Percentiles rank a stretch among this genome's conserved stretches.
Conservation (phyloP, 306 rosid species). For the Glycyrrhiza uralensis region DNA sequence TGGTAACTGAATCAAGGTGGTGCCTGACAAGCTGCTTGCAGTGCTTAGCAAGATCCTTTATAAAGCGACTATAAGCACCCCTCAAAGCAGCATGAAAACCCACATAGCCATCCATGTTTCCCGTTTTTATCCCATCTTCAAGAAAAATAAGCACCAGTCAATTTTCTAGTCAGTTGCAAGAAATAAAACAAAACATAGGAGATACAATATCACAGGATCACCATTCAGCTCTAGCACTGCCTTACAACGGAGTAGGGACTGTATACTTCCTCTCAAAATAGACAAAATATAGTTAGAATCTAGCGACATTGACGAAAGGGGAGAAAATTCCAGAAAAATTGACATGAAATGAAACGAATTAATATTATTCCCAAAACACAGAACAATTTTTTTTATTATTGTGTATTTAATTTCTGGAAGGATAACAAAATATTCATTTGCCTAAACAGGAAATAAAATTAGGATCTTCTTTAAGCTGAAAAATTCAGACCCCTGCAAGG, state of each 20-base stretch:
- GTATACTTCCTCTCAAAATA: conserved; percentile 1
- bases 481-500: not conserved
- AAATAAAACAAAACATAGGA: not conserved
- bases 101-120: conserved; percentile 80
- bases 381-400: not conserved
- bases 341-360: conserved; percentile 2
- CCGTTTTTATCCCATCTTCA: conserved; percentile 69
- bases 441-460: not conserved
- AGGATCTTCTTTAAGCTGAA: not conserved
- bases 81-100: conserved; percentile 96
- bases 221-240: not conserved
- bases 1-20: conserved; percentile 92
- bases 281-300: not conserved
- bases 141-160: conserved; percentile 19
- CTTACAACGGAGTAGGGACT: conserved; percentile 7
- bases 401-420: not conserved
- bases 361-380: not conserved
- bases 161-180: conserved; percentile 17
- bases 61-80: conserved; percentile 67
- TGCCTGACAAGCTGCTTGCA: conserved; percentile 87
- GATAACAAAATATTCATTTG: not conserved
- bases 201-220: not conserved
- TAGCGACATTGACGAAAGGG: not conserved
- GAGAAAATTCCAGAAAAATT: not conserved
- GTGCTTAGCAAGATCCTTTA: conserved; percentile 75